Base-by-base conservation (phyloP, 108 stramenopile species). In the Seminavis robusta region DNA sequence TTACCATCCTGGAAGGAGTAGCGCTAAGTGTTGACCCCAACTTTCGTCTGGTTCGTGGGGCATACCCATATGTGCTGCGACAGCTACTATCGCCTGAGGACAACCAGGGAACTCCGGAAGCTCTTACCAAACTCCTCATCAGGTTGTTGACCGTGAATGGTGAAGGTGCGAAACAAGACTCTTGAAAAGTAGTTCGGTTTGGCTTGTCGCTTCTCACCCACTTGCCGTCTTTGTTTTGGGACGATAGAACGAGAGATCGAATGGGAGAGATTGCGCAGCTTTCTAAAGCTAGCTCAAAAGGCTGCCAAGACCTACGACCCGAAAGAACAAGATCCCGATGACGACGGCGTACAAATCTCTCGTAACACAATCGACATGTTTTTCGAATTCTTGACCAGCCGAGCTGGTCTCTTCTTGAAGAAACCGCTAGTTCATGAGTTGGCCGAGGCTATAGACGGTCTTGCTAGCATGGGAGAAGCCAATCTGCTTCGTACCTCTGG, bases 1-100 rank as follows among this genome's bases (percentile, higher is more conserved):
- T 95, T 27, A 94, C 92, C 19, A 94, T 95, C 25, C 58, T 95
- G 21, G 95, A 95, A 60, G 95, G 95, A 8, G 78, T 95, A 52
- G 95, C 95, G 1, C 65, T 92, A 6, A 71, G 61, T 33, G 95
- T 95, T 1, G 91, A 96, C 52, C 86, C 86, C 1, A 82, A 92
- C 30, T 96, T 96, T 58, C 67, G 87, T 24, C 59, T 96, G 36
- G 89, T 96, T 21, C 71, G 91, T 41, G 95, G 95, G n/a, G 80
- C 92, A 4, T 96, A 96, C 70, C 95, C 95, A n/a, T 96, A 92
- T 60, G 84, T 96, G 4, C 62, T 92, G 61, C 59, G 67, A n/a
- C 84, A 81, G 49, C 39, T 92, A 19, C 56, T 91, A 27, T 69
- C 75, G 4, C 76, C 76, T 23, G 81, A 87, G 45, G 67, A 56